Conservation (phyloP, 176 grass and related monocot genomes). For the Luzula sylvatica region DNA sequence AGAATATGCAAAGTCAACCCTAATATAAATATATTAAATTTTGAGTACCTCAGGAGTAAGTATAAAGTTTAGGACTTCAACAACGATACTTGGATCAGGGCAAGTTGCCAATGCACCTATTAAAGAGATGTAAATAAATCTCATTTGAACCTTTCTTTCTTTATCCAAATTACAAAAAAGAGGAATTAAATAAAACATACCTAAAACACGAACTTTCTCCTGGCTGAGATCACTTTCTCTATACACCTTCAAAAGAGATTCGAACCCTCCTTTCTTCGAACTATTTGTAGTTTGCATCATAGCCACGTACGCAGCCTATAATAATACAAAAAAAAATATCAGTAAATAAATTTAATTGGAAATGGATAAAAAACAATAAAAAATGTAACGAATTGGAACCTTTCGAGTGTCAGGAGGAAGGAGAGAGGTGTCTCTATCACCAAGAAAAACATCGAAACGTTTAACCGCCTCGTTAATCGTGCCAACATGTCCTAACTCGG, state of each 20-base stretch:
- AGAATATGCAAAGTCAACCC: background rate
- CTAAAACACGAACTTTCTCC: slow-evolving; percentile 89
- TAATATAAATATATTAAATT: background rate
- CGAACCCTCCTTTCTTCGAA: slow-evolving; percentile 61
- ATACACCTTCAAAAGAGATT: slow-evolving; percentile 74
- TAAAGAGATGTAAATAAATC: too few species aligned
- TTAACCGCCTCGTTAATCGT: slow-evolving; percentile 58
- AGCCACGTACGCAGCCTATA: slow-evolving; percentile 78
- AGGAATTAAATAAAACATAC: slow-evolving; percentile 20
- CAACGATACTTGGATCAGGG: slow-evolving; percentile 61
- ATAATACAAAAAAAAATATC: slow-evolving; percentile 24
- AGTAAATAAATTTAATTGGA: background rate
- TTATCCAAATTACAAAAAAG: background rate
- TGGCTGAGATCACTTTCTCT: slow-evolving; percentile 92
- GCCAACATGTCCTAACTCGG: slow-evolving; percentile 50
- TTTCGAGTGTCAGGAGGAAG: slow-evolving; percentile 77
- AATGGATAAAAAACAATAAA: slow-evolving; percentile 6
- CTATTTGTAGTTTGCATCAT: slow-evolving; percentile 65
- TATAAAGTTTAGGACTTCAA: slow-evolving; percentile 58
- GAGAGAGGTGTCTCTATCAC: slow-evolving; percentile 59
- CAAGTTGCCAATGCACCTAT: slow-evolving; percentile 72
- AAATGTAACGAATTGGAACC: slow-evolving; percentile 26
- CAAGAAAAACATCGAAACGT: slow-evolving; percentile 57
- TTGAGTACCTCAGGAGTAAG: slow-evolving; percentile 57
- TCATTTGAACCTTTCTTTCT: background rate